Conservation (phyloP, 306 rosid species). For the Fragaria iinumae region DNA sequence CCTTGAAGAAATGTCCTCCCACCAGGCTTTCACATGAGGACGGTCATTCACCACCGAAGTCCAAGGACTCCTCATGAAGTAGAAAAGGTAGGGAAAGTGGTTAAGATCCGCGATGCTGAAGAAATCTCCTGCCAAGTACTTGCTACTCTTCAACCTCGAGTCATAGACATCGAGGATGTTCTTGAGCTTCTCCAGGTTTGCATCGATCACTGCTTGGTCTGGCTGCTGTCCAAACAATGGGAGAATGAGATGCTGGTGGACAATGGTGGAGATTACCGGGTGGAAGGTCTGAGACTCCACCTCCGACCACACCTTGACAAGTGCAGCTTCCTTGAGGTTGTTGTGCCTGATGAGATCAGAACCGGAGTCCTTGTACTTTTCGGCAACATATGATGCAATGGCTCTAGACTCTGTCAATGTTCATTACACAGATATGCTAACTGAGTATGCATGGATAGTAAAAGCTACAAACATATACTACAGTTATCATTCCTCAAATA, state of each 20-base stretch:
- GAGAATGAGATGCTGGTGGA: conserved; percentile 48
- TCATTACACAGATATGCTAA: neutral
- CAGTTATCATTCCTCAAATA: neutral
- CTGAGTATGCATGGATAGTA: neutral
- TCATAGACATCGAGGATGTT: conserved; percentile 65
- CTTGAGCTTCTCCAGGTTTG: conserved; percentile 46
- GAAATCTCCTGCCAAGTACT: conserved; percentile 64
- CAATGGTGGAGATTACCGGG: conserved; percentile 50
- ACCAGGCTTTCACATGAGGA: conserved; percentile 74
- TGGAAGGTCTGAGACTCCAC: conserved; percentile 58
- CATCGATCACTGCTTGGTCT: conserved; percentile 47
- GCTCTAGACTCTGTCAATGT: conserved; percentile 67
- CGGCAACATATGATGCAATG: conserved; percentile 58
- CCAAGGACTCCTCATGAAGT: conserved; percentile 65
- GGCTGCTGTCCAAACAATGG: conserved; percentile 45
- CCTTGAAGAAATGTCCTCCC: conserved; percentile 73
- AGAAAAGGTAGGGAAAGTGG: conserved; percentile 51
- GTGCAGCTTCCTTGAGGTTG: conserved; percentile 47
- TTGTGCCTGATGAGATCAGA: conserved; percentile 46
- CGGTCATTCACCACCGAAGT: conserved; percentile 52
- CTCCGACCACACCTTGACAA: conserved; percentile 66
- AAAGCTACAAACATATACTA: neutral
- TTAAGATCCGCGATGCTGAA: conserved; percentile 67
- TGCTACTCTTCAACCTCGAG: conserved; percentile 43
- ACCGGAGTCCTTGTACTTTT: conserved; percentile 60